A percentile compares a stretch with the other conserved stretches of the same genome.
phyloP scores from a whole-genome alignment of 345 rosid genomes.

The Camelina laxa region DNA sequence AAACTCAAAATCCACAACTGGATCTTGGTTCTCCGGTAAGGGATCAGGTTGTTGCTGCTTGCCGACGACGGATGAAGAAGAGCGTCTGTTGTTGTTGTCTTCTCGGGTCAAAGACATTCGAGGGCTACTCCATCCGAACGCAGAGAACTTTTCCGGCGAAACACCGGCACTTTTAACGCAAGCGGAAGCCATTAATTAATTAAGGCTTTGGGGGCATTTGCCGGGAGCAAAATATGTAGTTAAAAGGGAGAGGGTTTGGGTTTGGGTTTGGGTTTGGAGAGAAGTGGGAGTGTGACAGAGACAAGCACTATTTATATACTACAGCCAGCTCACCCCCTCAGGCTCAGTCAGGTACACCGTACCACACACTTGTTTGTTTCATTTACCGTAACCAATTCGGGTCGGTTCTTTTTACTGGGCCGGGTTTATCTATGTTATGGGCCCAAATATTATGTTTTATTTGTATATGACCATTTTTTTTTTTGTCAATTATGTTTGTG shows the following conservation, averaged over 20 bases:
- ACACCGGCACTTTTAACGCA: constrained; percentile 69
- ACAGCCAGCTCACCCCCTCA: not conserved
- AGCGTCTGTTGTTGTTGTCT: constrained; percentile 50
- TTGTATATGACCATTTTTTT: not conserved
- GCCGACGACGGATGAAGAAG: constrained; percentile 30
- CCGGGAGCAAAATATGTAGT: not conserved
- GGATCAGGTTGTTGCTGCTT: not conserved
- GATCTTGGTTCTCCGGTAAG: constrained; percentile 47
- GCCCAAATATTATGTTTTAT: not conserved
- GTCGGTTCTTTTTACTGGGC: constrained; percentile 15
- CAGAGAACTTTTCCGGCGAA: constrained; percentile 62
- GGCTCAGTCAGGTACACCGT: constrained; percentile 33
- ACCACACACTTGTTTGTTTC: not conserved
- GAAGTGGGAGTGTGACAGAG: constrained; percentile 38
- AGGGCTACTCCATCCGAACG: constrained; percentile 67
- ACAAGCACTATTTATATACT: constrained; percentile 39
- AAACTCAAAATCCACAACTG: constrained; percentile 78
- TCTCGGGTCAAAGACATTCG: constrained; percentile 63
- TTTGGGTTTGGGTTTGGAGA: too few species aligned
- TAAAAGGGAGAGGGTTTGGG: too few species aligned
- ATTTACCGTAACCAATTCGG: constrained; percentile 4
- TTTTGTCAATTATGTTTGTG: not conserved
- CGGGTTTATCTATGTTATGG: not conserved
- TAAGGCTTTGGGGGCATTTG: not conserved
- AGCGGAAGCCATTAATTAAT: constrained; percentile 79